Conservation (phyloP, 331 rosid genomes). For the Quercus phellos region DNA sequence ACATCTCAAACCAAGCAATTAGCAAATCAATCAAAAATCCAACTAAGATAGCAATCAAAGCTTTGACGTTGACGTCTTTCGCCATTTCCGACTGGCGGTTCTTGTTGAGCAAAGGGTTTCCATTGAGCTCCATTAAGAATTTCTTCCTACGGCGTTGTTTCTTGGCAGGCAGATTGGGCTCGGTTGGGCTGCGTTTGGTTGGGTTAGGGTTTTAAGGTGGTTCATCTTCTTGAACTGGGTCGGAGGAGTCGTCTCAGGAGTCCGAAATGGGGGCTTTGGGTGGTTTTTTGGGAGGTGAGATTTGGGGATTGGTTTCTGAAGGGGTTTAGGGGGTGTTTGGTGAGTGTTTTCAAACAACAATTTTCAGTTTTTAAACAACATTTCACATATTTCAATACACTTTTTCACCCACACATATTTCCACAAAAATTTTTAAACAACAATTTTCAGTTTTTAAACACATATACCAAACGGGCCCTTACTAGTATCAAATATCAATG, state of each 20-base stretch:
- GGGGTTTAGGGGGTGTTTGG: not conserved
- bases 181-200: conserved; percentile 32
- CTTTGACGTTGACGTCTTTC: conserved; percentile 71
- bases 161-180: conserved; percentile 34
- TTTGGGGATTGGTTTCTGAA: conserved; percentile 7
- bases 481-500: not conserved
- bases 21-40: conserved; percentile 71
- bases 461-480: too few species aligned
- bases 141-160: conserved; percentile 80
- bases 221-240: conserved; percentile 35
- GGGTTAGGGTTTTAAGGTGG: conserved; percentile 8
- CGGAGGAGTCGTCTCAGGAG: conserved; percentile 56
- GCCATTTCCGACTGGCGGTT: conserved; percentile 49
- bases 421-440: too few species aligned
- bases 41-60: conserved; percentile 65
- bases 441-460: too few species aligned
- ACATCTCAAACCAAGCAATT: too few species aligned
- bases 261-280: conserved; percentile 31
- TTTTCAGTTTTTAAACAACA: too few species aligned
- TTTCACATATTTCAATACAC: too few species aligned
- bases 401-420: too few species aligned
- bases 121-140: conserved; percentile 64
- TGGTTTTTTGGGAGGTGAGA: conserved; percentile 10
- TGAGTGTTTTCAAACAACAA: too few species aligned
- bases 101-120: conserved; percentile 43